Conservation (phyloP, 306 rosid species). For the Inga leiocalycina region DNA sequence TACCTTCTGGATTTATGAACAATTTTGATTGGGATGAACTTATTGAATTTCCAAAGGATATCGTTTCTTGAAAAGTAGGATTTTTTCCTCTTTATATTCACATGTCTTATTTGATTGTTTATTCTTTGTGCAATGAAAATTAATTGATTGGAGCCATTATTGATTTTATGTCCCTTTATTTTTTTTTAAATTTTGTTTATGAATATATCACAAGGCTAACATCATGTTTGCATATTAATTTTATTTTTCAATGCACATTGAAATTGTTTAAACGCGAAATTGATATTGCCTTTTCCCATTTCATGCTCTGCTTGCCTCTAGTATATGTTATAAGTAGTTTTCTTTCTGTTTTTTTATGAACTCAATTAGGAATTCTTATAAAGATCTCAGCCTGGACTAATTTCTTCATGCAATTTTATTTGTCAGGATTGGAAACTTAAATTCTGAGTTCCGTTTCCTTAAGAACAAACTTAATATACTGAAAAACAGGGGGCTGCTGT, state of each 20-base stretch:
- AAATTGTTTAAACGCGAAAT: background rate
- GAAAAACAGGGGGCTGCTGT: slow-evolving; percentile 50
- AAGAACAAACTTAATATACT: slow-evolving; percentile 54
- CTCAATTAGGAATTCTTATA: background rate
- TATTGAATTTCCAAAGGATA: background rate
- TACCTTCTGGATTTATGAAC: background rate
- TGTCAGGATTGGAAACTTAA: slow-evolving; percentile 69
- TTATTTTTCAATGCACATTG: background rate
- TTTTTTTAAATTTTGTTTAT: background rate
- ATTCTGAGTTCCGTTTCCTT: slow-evolving; percentile 56
- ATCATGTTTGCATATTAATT: background rate
- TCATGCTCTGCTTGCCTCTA: background rate
- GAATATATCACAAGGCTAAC: background rate
- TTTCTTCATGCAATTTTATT: slow-evolving; percentile 32
- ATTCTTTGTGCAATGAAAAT: background rate
- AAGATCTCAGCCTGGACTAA: slow-evolving; percentile 27
- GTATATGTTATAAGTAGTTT: background rate
- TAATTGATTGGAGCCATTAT: background rate
- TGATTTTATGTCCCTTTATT: background rate
- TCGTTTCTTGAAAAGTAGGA: background rate
- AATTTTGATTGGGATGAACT: background rate
- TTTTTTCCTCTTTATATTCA: background rate
- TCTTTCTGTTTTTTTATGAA: background rate
- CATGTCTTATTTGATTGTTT: background rate
- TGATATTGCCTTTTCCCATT: background rate